phyloP scores from a whole-genome alignment of 345 rosid species.

The Camelina neglecta region DNA sequence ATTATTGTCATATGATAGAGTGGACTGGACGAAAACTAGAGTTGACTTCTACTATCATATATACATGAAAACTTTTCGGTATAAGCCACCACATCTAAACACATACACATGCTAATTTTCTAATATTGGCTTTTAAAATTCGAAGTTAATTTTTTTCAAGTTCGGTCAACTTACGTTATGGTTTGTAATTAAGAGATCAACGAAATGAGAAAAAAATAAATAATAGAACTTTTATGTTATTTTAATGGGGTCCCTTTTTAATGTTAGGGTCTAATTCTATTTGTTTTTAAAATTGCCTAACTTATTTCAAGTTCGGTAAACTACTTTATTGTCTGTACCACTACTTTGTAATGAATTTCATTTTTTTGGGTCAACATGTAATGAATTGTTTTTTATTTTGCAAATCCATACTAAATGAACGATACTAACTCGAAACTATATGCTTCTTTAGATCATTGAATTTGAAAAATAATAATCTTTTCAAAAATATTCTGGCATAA shows the following conservation, averaged over 20 bases:
- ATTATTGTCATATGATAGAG: neutral
- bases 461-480: neutral
- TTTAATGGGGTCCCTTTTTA: neutral
- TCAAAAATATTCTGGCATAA: neutral
- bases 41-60: slow-evolving; percentile 28
- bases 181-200: neutral
- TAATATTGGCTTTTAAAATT: neutral
- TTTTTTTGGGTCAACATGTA: neutral
- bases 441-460: neutral
- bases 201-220: neutral
- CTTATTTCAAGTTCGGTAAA: slow-evolving; percentile 25
- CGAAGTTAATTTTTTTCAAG: neutral
- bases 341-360: neutral
- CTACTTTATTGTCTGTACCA: slow-evolving; percentile 13
- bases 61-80: no score
- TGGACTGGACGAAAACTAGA: neutral
- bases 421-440: neutral
- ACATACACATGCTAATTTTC: neutral
- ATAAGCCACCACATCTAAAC: neutral
- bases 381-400: neutral
- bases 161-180: neutral
- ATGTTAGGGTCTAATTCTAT: slow-evolving; percentile 9
- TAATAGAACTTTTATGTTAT: neutral
- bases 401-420: slow-evolving; percentile 3
- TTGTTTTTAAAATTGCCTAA: slow-evolving; percentile 21